phyloP scores from a whole-genome alignment of 352 stramenopile species.

The Elongisporangium anandrum region DNA sequence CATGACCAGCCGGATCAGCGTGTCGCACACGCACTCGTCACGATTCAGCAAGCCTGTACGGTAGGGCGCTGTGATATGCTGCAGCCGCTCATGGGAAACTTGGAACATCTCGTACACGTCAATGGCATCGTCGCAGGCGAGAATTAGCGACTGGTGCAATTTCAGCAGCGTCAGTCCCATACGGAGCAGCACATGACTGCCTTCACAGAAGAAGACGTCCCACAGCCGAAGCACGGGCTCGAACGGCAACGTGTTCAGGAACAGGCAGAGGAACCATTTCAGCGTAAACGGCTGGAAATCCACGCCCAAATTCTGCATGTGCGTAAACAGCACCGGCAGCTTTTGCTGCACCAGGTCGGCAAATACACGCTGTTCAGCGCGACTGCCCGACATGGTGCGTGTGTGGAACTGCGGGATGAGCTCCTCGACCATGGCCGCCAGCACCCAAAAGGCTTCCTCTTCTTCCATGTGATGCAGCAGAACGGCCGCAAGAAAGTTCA shows the following conservation, averaged over 20 bases:
- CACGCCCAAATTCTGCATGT: conserved; percentile 69
- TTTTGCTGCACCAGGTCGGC: conserved; percentile 82
- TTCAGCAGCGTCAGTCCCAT: conserved; percentile 84
- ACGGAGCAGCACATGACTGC: conserved; percentile 84
- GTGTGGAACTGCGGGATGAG: conserved; percentile 89
- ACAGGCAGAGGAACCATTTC: conserved; percentile 92
- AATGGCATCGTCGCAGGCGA: conserved; percentile 67
- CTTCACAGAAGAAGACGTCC: conserved; percentile 90
- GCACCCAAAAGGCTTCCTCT: conserved; percentile 85
- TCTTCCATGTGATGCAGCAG: conserved; percentile 80
- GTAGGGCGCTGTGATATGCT: conserved; percentile 51
- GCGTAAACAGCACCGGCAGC: conserved; percentile 63
- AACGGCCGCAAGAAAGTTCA: conserved; percentile 84
- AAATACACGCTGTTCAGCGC: conserved; percentile 89
- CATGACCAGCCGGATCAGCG: conserved; percentile 68
- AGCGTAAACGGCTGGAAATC: conserved; percentile 88
- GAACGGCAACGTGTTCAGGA: conserved; percentile 90
- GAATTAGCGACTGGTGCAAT: conserved; percentile 59
- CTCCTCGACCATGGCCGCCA: conserved; percentile 86
- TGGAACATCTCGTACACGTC: conserved; percentile 86
- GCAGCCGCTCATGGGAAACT: conserved; percentile 58
- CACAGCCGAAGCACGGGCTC: conserved; percentile 87
- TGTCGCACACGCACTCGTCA: conserved; percentile 84
- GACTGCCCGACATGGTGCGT: conserved; percentile 81
- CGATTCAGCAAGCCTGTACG: conserved; percentile 54